Evolutionary conservation across 1,284 basidiomycete genomes (phyloP).

Genomic region (Sporisorium iseilematis-ciliati): DNA sequence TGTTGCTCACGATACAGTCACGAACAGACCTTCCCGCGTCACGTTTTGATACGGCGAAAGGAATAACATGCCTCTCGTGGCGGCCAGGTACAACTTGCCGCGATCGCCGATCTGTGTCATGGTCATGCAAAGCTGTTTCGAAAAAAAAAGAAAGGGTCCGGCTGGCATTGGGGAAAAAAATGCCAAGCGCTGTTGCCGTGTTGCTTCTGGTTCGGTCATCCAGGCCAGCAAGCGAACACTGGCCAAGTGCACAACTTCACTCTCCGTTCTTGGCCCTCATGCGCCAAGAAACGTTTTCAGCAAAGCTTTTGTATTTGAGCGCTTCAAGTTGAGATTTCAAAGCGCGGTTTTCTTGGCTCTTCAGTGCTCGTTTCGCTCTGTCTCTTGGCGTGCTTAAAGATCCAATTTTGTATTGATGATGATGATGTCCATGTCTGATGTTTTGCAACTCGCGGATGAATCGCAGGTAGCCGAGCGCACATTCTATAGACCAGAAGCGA

Average conservation of each 20-base stretch:
- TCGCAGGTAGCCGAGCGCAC: too few relatives aligned
- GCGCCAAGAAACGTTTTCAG: conserved; percentile 5
- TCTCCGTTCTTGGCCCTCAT: conserved; percentile 5
- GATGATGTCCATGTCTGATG: too few relatives aligned
- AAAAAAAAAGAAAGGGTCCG: background rate
- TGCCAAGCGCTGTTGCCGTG: conserved; percentile 4
- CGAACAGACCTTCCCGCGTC: too few relatives aligned
- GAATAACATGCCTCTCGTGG: too few relatives aligned
- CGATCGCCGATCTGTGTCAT: too few relatives aligned
- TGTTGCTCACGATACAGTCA: too few relatives aligned
- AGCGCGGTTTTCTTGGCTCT: conserved; percentile 2
- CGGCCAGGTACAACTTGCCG: too few relatives aligned
- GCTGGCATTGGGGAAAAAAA: background rate
- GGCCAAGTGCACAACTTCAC: background rate
- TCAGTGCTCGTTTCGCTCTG: background rate
- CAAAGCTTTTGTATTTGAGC: conserved; percentile 1
- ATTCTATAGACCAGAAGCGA: too few relatives aligned
- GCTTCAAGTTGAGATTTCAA: background rate
- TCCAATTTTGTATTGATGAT: background rate
- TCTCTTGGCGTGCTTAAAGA: conserved; percentile 2
- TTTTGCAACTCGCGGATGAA: too few relatives aligned
- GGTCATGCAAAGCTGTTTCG: too few relatives aligned
- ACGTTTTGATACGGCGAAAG: too few relatives aligned
- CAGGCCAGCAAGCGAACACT: background rate
- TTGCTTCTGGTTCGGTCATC: background rate